Base-by-base conservation (phyloP, 108 stramenopile genomes). In the Skeletonema costatum region DNA sequence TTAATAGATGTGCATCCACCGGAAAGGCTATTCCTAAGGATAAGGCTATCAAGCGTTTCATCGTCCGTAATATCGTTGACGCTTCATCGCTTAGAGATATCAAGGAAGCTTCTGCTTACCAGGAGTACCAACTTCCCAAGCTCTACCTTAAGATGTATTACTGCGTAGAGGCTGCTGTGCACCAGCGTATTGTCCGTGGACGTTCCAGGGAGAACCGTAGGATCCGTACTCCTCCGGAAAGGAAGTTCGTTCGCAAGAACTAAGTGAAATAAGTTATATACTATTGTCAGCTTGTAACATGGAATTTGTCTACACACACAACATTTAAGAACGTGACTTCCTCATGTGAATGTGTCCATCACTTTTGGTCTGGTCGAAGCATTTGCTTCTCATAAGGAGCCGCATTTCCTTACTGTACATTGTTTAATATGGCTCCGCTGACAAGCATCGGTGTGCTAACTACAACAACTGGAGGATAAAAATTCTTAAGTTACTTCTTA, bases 71-170 rank as follows among this genome's bases (percentile, higher is more conserved):
- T 92, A 99, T 99, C 68, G 99, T 99, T 61, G 99, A 99, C 81
- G 94, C 97, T 48, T 98, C 98, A 46, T 98, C 98, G 29, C 85
- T 99, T 63, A 88, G 98, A 78, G 99, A 99, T 87, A 97, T 99
- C 85, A 97, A 97, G 85, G 99, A 99, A 74, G 98, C 99, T 41
- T 97, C 93, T 29, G 99, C 98, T 64, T 98, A 96, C 91, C 97
- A 98, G 87, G 97, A 98, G 83, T 99, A 99, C 90, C 92, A 93
- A 66, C 87, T 99, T 36, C 99, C 99, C 75, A 99, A 99, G 92
- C 88, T 99, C 67, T 99, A 99, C 93, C 87, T 98, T 73, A 99
- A 99, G 97, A 98, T 98, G 97, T 99, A 98, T 83, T 99, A 99
- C 93, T 99, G 98, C 82, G 97, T 99, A 29, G 98, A 99, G 87